Evolutionary conservation across 176 grass and related monocot species (phyloP).

Genomic region (Paspalum notatum): DNA sequence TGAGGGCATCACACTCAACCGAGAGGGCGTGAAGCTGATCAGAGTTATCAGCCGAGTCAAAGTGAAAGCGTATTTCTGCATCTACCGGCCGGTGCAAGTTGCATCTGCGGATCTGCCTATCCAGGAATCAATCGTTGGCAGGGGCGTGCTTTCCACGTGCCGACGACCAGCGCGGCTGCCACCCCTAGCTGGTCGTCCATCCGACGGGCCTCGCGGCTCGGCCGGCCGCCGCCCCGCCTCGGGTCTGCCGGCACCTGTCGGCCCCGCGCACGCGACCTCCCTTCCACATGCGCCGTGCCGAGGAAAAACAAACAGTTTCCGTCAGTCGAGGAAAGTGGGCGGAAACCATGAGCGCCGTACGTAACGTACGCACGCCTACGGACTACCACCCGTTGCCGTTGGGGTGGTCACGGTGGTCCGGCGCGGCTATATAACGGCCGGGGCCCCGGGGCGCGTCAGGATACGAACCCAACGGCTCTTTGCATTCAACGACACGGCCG

Average conservation of each 20-base stretch:
- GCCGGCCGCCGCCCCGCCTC: slow-evolving; percentile 57
- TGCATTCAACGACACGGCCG: background rate
- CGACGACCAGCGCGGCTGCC: slow-evolving; percentile 16
- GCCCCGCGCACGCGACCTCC: slow-evolving; percentile 39
- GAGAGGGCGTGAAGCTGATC: no score
- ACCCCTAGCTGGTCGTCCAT: slow-evolving; percentile 35
- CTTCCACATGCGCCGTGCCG: background rate
- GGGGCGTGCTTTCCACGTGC: slow-evolving; percentile 49
- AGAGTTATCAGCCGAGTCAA: no score
- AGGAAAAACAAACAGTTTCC: slow-evolving; percentile 10
- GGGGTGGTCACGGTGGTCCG: background rate
- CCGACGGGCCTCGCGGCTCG: slow-evolving; percentile 39
- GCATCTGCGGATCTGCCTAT: no score
- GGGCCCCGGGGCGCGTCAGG: background rate
- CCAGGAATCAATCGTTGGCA: no score
- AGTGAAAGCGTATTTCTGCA: no score
- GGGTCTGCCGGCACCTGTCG: slow-evolving; percentile 37
- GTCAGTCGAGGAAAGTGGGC: background rate
- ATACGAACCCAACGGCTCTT: slow-evolving; percentile 27
- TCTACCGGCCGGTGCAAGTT: no score
- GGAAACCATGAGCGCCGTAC: slow-evolving; percentile 33
- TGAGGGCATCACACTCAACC: no score
- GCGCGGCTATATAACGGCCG: background rate
- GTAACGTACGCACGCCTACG: slow-evolving; percentile 30
- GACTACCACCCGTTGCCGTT: slow-evolving; percentile 18